phyloP scores from a whole-genome alignment of 352 stramenopile species.

The Globisporangium canariense region DNA sequence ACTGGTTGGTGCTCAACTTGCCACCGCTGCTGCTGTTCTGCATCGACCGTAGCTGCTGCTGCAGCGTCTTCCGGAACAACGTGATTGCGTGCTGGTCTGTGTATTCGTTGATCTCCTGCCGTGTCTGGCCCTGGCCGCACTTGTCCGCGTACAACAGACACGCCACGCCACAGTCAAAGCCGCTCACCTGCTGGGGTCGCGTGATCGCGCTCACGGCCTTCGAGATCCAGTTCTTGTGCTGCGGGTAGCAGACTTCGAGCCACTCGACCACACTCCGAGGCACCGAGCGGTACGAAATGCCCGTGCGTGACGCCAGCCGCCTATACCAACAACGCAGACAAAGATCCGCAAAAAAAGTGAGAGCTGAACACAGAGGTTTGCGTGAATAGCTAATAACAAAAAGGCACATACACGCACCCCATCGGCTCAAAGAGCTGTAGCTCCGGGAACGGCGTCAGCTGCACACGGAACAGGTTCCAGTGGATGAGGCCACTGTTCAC shows the following conservation, averaged over 20 bases:
- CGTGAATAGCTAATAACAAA: not conserved
- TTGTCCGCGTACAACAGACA: conserved; percentile 88
- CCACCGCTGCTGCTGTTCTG: conserved; percentile 15
- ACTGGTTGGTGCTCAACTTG: not conserved
- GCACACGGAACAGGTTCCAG: conserved; percentile 87
- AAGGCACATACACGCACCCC: conserved; percentile 31
- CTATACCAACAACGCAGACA: conserved; percentile 15
- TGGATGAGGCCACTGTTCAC: conserved; percentile 80
- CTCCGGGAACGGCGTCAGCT: conserved; percentile 55
- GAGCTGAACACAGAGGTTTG: not conserved
- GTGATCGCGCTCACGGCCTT: conserved; percentile 74
- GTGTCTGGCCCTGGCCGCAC: conserved; percentile 53
- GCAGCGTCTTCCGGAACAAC: conserved; percentile 54
- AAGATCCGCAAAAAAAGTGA: not conserved
- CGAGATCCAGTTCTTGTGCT: conserved; percentile 52
- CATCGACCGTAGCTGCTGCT: conserved; percentile 28
- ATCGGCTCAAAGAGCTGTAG: conserved; percentile 90
- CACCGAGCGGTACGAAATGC: conserved; percentile 71
- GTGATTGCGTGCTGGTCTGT: conserved; percentile 75
- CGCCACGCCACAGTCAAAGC: conserved; percentile 87
- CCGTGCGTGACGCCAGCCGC: conserved; percentile 48
- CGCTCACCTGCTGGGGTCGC: conserved; percentile 82
- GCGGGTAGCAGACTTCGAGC: conserved; percentile 76
- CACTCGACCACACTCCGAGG: conserved; percentile 79
- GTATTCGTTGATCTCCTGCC: conserved; percentile 53